phyloP scores from a whole-genome alignment of 495 filamentous ascomycete genomes.

The Podospora pseudocomata region DNA sequence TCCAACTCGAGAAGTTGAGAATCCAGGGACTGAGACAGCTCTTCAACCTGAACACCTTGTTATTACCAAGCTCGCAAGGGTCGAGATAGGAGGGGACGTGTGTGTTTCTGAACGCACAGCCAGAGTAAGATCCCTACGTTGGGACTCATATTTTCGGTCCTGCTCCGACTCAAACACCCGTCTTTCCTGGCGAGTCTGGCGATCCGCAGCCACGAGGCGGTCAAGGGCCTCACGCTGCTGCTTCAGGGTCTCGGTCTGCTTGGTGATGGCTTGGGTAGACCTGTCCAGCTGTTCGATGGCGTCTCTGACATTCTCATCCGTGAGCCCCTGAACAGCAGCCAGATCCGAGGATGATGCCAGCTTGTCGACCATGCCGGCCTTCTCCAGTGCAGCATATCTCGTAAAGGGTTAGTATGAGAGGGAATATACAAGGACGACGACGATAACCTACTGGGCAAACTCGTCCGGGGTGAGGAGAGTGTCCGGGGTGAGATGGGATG shows the following conservation, averaged over 20 bases:
- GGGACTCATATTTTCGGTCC: conserved; percentile 30
- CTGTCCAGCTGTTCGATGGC: conserved; percentile 45
- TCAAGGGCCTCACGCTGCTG: conserved; percentile 44
- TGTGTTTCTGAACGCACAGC: conserved; percentile 23
- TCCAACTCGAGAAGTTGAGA: conserved; percentile 42
- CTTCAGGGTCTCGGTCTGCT: conserved; percentile 42
- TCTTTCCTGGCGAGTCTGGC: conserved; percentile 28
- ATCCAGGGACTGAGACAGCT: conserved; percentile 38
- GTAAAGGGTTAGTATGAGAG: background rate
- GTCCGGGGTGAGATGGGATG: conserved; percentile 39
- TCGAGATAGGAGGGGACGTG: background rate
- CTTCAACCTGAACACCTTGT: conserved; percentile 33
- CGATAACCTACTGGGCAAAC: conserved; percentile 34
- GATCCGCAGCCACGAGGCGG: conserved; percentile 32
- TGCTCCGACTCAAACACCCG: conserved; percentile 30
- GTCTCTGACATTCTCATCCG: conserved; percentile 39
- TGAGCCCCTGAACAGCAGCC: conserved; percentile 31
- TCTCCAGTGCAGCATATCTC: conserved; percentile 39
- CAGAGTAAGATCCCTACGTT: conserved; percentile 30
- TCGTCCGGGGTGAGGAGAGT: conserved; percentile 45
- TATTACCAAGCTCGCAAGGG: background rate
- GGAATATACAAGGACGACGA: background rate
- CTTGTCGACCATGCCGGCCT: conserved; percentile 35
- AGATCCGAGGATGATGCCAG: conserved; percentile 37
- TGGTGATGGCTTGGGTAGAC: conserved; percentile 45